phyloP scores from a whole-genome alignment of 805 yeast genomes.

The Candida glaebosa region DNA sequence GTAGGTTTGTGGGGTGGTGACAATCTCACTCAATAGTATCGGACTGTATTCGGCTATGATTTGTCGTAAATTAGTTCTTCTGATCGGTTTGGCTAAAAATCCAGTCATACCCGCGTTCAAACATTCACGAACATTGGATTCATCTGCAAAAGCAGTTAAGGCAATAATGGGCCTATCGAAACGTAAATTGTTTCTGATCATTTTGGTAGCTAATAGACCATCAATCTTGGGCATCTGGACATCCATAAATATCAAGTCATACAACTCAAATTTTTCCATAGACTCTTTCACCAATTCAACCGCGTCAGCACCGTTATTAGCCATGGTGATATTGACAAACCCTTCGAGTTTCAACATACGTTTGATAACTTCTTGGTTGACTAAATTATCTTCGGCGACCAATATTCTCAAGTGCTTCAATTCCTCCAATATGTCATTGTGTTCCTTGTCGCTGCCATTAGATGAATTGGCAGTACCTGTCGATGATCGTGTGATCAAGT shows the following conservation, averaged over 20 bases:
- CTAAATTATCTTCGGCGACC: constrained; percentile 92
- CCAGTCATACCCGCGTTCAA: constrained; percentile 90
- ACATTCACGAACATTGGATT: constrained; percentile 82
- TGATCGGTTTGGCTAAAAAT: constrained; percentile 83
- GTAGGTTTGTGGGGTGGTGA: constrained; percentile 30
- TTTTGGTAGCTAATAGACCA: constrained; percentile 79
- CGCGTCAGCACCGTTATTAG: constrained; percentile 91
- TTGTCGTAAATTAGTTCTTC: constrained; percentile 63
- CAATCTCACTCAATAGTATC: constrained; percentile 26
- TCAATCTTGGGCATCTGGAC: constrained; percentile 96
- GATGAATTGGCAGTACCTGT: constrained; percentile 50
- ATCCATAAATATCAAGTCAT: constrained; percentile 88
- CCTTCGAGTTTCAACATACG: constrained; percentile 89
- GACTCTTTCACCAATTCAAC: constrained; percentile 59
- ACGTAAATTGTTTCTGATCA: constrained; percentile 60
- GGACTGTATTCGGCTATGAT: constrained; percentile 50
- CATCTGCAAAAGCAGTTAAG: constrained; percentile 93
- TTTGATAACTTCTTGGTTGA: constrained; percentile 90
- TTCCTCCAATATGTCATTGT: constrained; percentile 20
- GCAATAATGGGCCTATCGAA: constrained; percentile 83
- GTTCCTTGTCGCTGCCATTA: constrained; percentile 13
- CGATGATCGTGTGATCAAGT: constrained; percentile 42
- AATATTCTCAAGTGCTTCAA: constrained; percentile 48
- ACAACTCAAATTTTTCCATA: constrained; percentile 37
- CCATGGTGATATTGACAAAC: constrained; percentile 63